phyloP scores from a whole-genome alignment of 2,329 filamentous ascomycete species.

The Penicillium italicum region DNA sequence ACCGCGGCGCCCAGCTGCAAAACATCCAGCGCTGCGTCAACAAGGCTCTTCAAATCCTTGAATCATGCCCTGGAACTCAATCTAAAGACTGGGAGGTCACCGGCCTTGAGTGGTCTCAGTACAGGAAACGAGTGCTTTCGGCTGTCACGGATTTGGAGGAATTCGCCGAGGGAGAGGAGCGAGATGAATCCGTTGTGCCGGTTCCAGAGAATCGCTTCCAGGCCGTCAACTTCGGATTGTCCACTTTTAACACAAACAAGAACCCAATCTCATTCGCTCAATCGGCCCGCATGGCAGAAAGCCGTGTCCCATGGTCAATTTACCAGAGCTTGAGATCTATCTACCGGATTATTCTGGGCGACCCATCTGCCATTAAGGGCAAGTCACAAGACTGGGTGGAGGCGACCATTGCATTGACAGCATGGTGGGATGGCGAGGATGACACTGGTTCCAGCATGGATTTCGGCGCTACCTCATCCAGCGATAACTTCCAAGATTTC shows the following conservation, averaged over 20 bases:
- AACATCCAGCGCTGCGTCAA: slow-evolving; percentile 71
- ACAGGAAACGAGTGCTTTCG: slow-evolving; percentile 69
- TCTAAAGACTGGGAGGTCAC: slow-evolving; percentile 74
- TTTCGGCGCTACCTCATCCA: slow-evolving; percentile 22
- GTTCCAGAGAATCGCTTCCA: slow-evolving; percentile 46
- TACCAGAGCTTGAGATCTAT: slow-evolving; percentile 79
- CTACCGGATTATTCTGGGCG: slow-evolving; percentile 76
- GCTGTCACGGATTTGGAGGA: slow-evolving; percentile 67
- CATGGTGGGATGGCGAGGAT: slow-evolving; percentile 88
- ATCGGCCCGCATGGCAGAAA: slow-evolving; percentile 70
- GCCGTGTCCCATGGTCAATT: slow-evolving; percentile 81
- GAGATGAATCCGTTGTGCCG: slow-evolving; percentile 41
- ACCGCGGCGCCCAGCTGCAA: slow-evolving; percentile 70
- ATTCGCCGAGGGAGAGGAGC: slow-evolving; percentile 71
- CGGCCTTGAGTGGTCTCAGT: slow-evolving; percentile 77
- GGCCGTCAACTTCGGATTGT: slow-evolving; percentile 47
- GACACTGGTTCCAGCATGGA: slow-evolving; percentile 45
- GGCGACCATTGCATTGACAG: slow-evolving; percentile 74
- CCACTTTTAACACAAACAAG: slow-evolving; percentile 39
- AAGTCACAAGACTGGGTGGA: slow-evolving; percentile 89
- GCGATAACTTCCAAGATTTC: slow-evolving; percentile 19
- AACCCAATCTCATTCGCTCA: slow-evolving; percentile 60
- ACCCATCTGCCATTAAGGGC: slow-evolving; percentile 69
- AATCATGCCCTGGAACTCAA: slow-evolving; percentile 66
- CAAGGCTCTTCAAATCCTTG: slow-evolving; percentile 65